These are phyloP conservation scores for Pelargonium australe DNA, from an alignment of 441 rosid species.

Conservation along the genomic window DNA sequence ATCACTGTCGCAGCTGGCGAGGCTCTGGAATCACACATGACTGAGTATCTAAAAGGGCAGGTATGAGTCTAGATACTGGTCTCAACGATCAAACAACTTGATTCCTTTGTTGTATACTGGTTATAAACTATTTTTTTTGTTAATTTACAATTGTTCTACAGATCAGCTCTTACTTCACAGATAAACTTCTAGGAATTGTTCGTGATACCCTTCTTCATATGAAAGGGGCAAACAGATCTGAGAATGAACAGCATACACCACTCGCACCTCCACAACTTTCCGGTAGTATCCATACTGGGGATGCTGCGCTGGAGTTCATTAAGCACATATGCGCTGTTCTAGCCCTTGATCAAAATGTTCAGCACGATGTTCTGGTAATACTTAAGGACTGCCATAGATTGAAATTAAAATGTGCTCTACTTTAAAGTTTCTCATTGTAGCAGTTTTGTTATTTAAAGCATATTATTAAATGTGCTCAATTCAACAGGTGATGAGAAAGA, in stretches of 20 bases:
- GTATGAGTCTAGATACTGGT: constrained; percentile 29
- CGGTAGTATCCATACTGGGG: constrained; percentile 34
- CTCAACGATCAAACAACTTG: constrained; percentile 13
- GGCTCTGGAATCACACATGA: constrained; percentile 54
- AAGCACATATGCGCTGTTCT: constrained; percentile 74
- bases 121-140: constrained; percentile 7
- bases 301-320: constrained; percentile 74
- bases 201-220: constrained; percentile 54
- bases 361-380: constrained; percentile 80
- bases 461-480: constrained; percentile 9
- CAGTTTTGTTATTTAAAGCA: neutral
- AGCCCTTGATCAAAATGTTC: constrained; percentile 76
- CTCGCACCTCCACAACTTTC: constrained; percentile 26
- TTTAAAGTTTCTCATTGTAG: neutral
- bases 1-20: constrained; percentile 61
- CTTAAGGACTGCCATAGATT: neutral
- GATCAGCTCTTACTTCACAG: constrained; percentile 65
- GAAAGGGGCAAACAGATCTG: constrained; percentile 47
- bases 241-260: constrained; percentile 24
- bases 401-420: neutral
- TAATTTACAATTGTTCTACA: constrained; percentile 27
- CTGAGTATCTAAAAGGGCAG: constrained; percentile 67
- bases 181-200: constrained; percentile 61
- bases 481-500: constrained; percentile 72
- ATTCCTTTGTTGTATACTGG: constrained; percentile 12